Base-by-base conservation (phyloP, 2,329 filamentous ascomycete genomes). In the Emergomyces orientalis region DNA sequence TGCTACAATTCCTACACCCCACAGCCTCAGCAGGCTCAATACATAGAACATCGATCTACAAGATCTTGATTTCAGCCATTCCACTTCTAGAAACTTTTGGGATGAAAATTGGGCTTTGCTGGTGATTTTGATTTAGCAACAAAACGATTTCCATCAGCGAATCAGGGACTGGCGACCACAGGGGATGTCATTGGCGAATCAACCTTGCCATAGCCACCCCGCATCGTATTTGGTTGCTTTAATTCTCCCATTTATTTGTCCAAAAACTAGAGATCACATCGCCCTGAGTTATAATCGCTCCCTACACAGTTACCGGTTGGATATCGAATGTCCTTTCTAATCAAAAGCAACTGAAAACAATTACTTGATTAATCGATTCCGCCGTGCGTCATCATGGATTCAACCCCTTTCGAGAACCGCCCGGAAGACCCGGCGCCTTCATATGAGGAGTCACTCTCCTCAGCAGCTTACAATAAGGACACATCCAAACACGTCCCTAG, bases 391-490 rank as follows among this genome's bases (percentile, higher is more conserved):
- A 60, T 22, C n/a, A 61, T 55, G 60, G 32, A 47, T 55, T 61
- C 62, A 49, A 60, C 19, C 34, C 57, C 37, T 25, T 60, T 56
- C 39, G 60, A 63, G 19, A 59, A n/a, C 57, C 68, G 71, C 39
- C 27, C 7, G 19, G 62, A 63, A 45, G 63, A 77, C 65, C 72
- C 66, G 14, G 69, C 69, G 11, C 73, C 73, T 19, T 70, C 69
- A 2, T 75, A 75, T 64, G 72, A 75, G 65, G 73, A 73, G 62
- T 71, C 71, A 57, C 68, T 49, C 63, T 62, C 52, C 37, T 62
- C 22, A n/a, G n/a, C 30, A 41, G 14, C 41, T 27, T 49, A 61
- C 7, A 30, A 27, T 43, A 49, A 52, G 61, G 66, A 41, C 67
- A 69, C 32, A 70, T 69, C 55, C 71, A 74, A 65, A 66, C 69